These are phyloP conservation scores for Colletotrichum spaethianum DNA, from an alignment of 2,329 filamentous ascomycete genomes.

Conservation along the genomic window DNA sequence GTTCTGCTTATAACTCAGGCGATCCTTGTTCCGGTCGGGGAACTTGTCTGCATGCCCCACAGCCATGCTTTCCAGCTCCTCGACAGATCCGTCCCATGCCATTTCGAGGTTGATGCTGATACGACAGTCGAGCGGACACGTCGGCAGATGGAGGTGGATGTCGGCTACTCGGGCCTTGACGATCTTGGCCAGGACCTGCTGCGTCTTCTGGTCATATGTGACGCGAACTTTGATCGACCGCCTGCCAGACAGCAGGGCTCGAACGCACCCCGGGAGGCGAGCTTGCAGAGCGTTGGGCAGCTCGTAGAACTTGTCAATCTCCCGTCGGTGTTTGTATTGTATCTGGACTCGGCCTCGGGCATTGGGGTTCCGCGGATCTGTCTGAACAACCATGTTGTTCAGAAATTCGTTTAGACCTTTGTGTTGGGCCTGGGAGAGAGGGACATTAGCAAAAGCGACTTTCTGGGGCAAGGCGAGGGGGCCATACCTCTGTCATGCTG, in stretches of 20 bases:
- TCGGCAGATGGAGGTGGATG: slow-evolving; percentile 87
- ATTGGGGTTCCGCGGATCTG: slow-evolving; percentile 68
- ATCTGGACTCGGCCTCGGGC: slow-evolving; percentile 71
- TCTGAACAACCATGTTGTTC: slow-evolving; percentile 76
- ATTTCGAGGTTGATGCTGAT: slow-evolving; percentile 97
- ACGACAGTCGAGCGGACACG: slow-evolving; percentile 86
- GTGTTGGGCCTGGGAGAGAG: slow-evolving; percentile 76
- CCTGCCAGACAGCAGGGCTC: slow-evolving; percentile 70
- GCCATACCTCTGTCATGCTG: slow-evolving; percentile 87
- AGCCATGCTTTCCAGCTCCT: slow-evolving; percentile 64
- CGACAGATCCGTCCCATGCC: slow-evolving; percentile 80
- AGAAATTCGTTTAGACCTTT: slow-evolving; percentile 87
- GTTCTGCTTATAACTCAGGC: slow-evolving; percentile 90
- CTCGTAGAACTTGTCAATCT: slow-evolving; percentile 88
- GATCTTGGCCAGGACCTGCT: slow-evolving; percentile 82
- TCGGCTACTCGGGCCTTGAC: slow-evolving; percentile 92
- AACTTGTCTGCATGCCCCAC: slow-evolving; percentile 55
- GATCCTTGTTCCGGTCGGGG: slow-evolving; percentile 85
- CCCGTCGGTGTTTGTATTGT: slow-evolving; percentile 84
- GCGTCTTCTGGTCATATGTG: slow-evolving; percentile 81
- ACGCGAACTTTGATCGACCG: slow-evolving; percentile 77
- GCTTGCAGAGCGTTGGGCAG: slow-evolving; percentile 73
- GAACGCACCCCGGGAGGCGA: slow-evolving; percentile 75
- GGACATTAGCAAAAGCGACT: neutral
- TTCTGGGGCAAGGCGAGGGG: neutral